phyloP scores from a whole-genome alignment of 768 basidiomycete genomes.

The Calvatia gigantea region DNA sequence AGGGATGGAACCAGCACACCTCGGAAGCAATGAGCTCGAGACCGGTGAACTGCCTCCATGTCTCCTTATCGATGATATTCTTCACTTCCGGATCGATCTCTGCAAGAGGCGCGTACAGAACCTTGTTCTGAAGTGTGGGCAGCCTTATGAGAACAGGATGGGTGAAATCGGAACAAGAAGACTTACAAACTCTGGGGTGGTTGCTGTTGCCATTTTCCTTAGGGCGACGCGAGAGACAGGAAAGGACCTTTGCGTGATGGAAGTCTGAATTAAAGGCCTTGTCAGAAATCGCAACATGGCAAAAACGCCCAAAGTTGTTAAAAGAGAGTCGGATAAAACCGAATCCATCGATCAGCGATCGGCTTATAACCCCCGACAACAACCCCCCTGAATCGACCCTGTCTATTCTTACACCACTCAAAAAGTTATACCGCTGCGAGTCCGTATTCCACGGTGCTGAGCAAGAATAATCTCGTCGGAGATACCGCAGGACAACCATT shows the following conservation, averaged over 20 bases:
- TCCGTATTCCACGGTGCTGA: too few relatives aligned
- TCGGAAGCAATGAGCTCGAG: slow-evolving; percentile 99
- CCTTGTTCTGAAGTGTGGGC: slow-evolving; percentile 68
- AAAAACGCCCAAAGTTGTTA: slow-evolving; percentile 18
- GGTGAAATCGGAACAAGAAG: background rate
- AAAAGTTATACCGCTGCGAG: too few relatives aligned
- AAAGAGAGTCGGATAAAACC: slow-evolving; percentile 25
- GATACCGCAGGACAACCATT: too few relatives aligned
- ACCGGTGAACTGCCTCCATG: slow-evolving; percentile 96
- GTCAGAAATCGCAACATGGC: slow-evolving; percentile 38
- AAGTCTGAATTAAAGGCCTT: slow-evolving; percentile 29
- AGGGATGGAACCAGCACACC: slow-evolving; percentile 40
- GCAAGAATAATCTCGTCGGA: too few relatives aligned
- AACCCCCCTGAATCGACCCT: background rate
- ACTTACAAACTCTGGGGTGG: slow-evolving; percentile 62
- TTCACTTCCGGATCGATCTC: slow-evolving; percentile 94
- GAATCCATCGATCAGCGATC: slow-evolving; percentile 17
- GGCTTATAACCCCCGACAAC: slow-evolving; percentile 10
- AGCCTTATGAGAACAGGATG: background rate
- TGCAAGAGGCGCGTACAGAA: slow-evolving; percentile 81
- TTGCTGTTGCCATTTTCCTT: slow-evolving; percentile 57
- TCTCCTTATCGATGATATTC: slow-evolving; percentile 98
- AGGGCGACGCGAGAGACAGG: slow-evolving; percentile 22
- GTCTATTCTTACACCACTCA: background rate
- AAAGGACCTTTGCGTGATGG: slow-evolving; percentile 26